Percentiles rank a stretch among this genome's conserved stretches.
These are phyloP conservation scores for Penicillium parvum DNA, from an alignment of 495 filamentous ascomycete species.

Conservation along the genomic window DNA sequence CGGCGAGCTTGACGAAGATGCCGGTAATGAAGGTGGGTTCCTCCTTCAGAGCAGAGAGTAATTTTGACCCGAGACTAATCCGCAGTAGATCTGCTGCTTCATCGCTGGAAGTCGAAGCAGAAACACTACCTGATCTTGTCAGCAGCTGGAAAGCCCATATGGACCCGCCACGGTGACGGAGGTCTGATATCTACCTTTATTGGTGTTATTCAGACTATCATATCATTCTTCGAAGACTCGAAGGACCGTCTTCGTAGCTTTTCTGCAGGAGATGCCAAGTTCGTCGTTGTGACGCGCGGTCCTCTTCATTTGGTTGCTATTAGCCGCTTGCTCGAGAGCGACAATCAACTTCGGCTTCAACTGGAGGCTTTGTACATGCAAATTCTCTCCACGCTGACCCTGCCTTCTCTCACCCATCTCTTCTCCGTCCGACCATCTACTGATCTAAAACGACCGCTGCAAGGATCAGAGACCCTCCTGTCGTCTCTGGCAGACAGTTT, in stretches of 20 bases:
- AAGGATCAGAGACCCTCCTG: constrained; percentile 87
- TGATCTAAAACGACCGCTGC: constrained; percentile 85
- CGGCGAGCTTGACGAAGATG: constrained; percentile 56
- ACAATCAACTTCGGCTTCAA: constrained; percentile 77
- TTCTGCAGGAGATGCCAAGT: constrained; percentile 74
- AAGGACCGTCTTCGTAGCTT: constrained; percentile 75
- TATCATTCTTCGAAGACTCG: constrained; percentile 87
- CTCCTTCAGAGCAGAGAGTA: not conserved
- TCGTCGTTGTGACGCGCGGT: constrained; percentile 77
- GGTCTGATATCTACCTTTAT: constrained; percentile 85
- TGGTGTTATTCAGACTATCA: constrained; percentile 95
- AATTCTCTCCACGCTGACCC: constrained; percentile 88
- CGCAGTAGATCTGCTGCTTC: constrained; percentile 56
- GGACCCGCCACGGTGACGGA: constrained; percentile 88
- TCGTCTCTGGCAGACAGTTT: constrained; percentile 92
- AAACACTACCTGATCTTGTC: constrained; percentile 98
- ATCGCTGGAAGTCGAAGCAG: constrained; percentile 76
- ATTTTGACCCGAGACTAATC: constrained; percentile 1
- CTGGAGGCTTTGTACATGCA: constrained; percentile 97
- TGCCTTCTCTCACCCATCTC: constrained; percentile 81
- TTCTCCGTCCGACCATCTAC: constrained; percentile 88
- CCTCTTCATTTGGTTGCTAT: constrained; percentile 92
- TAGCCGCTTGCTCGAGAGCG: constrained; percentile 85
- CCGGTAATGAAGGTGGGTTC: constrained; percentile 60
- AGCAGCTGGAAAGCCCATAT: constrained; percentile 96